These are phyloP conservation scores for Ceratocystis lukuohia DNA, from an alignment of 2,329 filamentous ascomycete species.

Conservation along the genomic window DNA sequence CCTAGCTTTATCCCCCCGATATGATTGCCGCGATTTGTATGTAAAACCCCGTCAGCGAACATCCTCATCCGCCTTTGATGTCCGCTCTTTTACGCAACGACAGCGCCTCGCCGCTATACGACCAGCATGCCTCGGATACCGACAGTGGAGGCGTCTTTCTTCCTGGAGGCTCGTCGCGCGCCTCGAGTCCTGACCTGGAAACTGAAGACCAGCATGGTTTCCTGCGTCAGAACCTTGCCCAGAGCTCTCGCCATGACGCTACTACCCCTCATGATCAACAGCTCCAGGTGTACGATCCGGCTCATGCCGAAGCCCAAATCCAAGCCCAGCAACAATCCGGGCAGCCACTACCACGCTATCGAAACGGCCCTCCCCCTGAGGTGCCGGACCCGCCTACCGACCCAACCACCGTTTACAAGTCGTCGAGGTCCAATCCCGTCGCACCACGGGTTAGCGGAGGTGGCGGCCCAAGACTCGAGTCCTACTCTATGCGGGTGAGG, in stretches of 20 bases:
- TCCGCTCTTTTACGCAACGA: constrained; percentile 6
- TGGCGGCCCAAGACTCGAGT: not conserved
- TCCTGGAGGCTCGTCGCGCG: constrained; percentile 13
- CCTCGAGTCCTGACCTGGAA: constrained; percentile 11
- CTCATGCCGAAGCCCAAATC: not conserved
- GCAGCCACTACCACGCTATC: not conserved
- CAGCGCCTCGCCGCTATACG: constrained; percentile 18
- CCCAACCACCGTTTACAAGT: not conserved
- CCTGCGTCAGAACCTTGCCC: not conserved
- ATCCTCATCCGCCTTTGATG: constrained; percentile 1
- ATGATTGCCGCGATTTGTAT: not conserved
- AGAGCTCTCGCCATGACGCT: not conserved
- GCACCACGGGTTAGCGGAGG: not conserved
- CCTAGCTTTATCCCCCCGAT: not conserved
- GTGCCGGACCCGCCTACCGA: not conserved
- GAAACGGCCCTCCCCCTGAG: not conserved
- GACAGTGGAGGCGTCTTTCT: constrained; percentile 17
- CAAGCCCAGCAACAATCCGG: not conserved
- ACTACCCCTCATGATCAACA: not conserved
- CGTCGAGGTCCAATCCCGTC: not conserved
- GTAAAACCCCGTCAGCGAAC: not conserved
- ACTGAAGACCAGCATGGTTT: not conserved
- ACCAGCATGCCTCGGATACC: constrained; percentile 18
- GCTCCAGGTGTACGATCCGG: not conserved
- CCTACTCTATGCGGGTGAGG: constrained; percentile 7